Evolutionary conservation across 805 yeast genomes (phyloP).

Genomic region (Candida silvicultrix): DNA sequence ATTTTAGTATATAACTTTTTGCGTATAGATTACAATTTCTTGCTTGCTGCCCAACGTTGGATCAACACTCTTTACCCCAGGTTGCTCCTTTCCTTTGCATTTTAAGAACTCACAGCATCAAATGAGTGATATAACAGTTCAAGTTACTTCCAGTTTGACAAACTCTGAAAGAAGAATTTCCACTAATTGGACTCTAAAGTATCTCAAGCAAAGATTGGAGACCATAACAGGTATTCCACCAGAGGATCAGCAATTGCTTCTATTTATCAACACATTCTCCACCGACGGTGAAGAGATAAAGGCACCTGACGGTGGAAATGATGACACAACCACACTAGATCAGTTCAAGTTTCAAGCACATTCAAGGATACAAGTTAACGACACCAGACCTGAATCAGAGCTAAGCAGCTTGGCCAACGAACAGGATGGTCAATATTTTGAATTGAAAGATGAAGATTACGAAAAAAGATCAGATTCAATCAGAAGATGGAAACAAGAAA

Average conservation of each 20-base stretch:
- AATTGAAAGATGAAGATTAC: conserved; percentile 57
- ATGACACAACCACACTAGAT: conserved; percentile 9
- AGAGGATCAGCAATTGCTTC: conserved; percentile 40
- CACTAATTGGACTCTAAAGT: conserved; percentile 50
- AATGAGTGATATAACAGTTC: conserved; percentile 39
- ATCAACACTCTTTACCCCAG: no score
- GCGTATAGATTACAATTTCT: no score
- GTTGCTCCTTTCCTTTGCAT: no score
- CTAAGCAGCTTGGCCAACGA: conserved; percentile 33
- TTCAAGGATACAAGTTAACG: conserved; percentile 52
- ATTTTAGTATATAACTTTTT: no score
- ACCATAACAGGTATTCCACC: conserved; percentile 72
- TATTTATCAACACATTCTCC: conserved; percentile 32
- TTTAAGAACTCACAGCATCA: no score
- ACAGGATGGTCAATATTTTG: conserved; percentile 30
- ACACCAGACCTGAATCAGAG: conserved; percentile 46
- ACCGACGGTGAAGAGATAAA: conserved; percentile 25
- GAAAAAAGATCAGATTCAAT: conserved; percentile 56
- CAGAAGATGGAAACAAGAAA: conserved; percentile 66
- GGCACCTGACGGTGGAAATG: conserved; percentile 6
- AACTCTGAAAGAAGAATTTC: conserved; percentile 66
- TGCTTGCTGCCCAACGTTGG: no score
- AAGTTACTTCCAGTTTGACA: conserved; percentile 58
- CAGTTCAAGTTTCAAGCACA: conserved; percentile 25
- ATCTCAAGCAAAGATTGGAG: conserved; percentile 52